Evolutionary conservation across 2,329 filamentous ascomycete species (phyloP).

Genomic region (Penicillium digitatum): DNA sequence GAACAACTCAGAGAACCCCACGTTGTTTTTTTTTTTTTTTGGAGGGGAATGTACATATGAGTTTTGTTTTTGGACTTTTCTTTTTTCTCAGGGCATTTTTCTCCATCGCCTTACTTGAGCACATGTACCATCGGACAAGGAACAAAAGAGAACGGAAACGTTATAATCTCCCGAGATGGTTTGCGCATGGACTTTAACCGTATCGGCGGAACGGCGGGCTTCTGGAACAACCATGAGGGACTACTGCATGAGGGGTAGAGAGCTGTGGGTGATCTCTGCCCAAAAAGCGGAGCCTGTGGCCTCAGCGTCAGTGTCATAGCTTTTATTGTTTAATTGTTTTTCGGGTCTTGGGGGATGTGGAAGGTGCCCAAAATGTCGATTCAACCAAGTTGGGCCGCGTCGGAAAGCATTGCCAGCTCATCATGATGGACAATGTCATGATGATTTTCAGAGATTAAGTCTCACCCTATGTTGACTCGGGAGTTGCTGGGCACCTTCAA

Average conservation of each 20-base stretch:
- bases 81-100: neutral
- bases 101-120: neutral
- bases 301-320: conserved; percentile 7
- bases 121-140: conserved; percentile 1
- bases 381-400: conserved; percentile 9
- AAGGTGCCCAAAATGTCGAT: conserved; percentile 5
- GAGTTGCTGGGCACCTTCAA: neutral
- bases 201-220: conserved; percentile 17
- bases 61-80: neutral
- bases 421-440: conserved; percentile 4
- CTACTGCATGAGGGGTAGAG: conserved; percentile 18
- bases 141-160: conserved; percentile 5
- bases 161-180: conserved; percentile 4
- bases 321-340: conserved; percentile 1
- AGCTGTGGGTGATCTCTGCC: conserved; percentile 20
- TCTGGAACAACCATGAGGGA: conserved; percentile 22
- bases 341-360: neutral
- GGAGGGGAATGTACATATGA: neutral
- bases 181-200: conserved; percentile 15
- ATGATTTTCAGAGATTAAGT: neutral
- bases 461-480: neutral
- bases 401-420: conserved; percentile 14
- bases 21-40: conserved; percentile 11
- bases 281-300: conserved; percentile 17
- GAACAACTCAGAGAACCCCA: conserved; percentile 31